A percentile compares a stretch with the other conserved stretches of the same genome.
phyloP scores from a whole-genome alignment of 169 alveolate genomes.

The Plasmodium sp. region DNA sequence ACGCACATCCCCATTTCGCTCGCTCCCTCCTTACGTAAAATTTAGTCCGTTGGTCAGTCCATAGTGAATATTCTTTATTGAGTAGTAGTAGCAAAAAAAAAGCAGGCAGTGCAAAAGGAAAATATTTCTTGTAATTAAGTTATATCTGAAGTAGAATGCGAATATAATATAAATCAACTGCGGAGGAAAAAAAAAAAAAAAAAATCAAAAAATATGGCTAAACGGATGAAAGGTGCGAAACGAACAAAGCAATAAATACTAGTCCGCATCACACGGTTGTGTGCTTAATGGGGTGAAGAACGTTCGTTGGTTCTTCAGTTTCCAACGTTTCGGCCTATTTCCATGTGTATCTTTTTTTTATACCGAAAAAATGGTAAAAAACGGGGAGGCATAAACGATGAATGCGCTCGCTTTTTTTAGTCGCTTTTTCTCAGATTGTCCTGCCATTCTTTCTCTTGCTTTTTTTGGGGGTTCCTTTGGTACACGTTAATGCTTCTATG shows the following conservation, averaged over 20 bases:
- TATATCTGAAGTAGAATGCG: slow-evolving; percentile 23
- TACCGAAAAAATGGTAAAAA: slow-evolving; percentile 74
- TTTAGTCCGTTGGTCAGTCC: slow-evolving; percentile 48
- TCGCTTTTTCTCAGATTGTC: slow-evolving; percentile 73
- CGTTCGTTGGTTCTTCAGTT: background rate
- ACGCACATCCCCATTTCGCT: background rate
- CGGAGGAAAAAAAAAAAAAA: background rate
- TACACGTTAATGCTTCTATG: background rate
- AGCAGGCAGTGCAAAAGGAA: slow-evolving; percentile 33
- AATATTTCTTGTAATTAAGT: slow-evolving; percentile 58
- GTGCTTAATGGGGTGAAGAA: background rate
- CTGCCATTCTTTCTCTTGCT: slow-evolving; percentile 48
- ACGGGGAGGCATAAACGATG: slow-evolving; percentile 59
- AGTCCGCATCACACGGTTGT: background rate
- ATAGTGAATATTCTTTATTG: slow-evolving; percentile 63
- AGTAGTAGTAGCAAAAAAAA: slow-evolving; percentile 61
- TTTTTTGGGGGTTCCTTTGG: background rate
- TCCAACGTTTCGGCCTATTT: background rate
- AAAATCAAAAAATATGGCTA: background rate
- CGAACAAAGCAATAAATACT: background rate
- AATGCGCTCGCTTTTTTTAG: slow-evolving; percentile 57
- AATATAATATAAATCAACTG: slow-evolving; percentile 60
- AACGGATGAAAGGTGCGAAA: background rate
- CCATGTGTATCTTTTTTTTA: slow-evolving; percentile 29
- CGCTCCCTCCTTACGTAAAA: slow-evolving; percentile 41